phyloP scores from a whole-genome alignment of 73 alveolate genomes.

The Loxodes magnus region DNA sequence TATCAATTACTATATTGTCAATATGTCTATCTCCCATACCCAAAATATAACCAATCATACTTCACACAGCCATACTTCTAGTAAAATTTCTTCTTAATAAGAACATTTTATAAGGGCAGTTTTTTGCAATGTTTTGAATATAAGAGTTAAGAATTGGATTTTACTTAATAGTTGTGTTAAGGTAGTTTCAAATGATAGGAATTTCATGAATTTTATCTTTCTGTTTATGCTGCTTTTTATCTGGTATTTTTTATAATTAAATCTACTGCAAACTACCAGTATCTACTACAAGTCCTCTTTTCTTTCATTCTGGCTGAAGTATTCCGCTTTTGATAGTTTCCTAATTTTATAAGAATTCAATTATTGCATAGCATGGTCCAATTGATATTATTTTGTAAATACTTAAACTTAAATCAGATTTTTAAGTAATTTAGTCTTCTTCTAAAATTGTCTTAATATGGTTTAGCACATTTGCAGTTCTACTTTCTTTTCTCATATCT shows the following conservation, averaged over 20 bases:
- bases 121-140: too few relatives aligned
- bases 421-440: constrained; percentile 29
- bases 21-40: constrained; percentile 98
- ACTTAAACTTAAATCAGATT: constrained; percentile 24
- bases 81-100: constrained; percentile 63
- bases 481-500: constrained; percentile 56
- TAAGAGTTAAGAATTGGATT: too few relatives aligned
- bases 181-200: constrained; percentile 58
- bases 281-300: constrained; percentile 18
- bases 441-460: constrained; percentile 50
- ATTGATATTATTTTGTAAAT: constrained; percentile 47
- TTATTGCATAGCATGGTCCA: constrained; percentile 37
- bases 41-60: constrained; percentile 73
- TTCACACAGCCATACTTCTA: constrained; percentile 88
- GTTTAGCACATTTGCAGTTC: constrained; percentile 36
- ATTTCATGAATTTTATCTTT: constrained; percentile 50
- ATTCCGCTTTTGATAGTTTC: constrained; percentile 38
- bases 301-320: constrained; percentile 25
- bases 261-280: constrained; percentile 5
- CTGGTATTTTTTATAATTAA: constrained; percentile 37
- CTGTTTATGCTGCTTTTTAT: constrained; percentile 41
- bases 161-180: constrained; percentile 72
- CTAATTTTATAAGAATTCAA: constrained; percentile 71
- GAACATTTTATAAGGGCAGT: too few relatives aligned
- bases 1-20: constrained; percentile 76